A percentile compares a stretch with the other conserved stretches of the same genome.
Conservation (phyloP, 2,329 filamentous ascomycete genomes). For the Colletotrichum zoysiae region DNA sequence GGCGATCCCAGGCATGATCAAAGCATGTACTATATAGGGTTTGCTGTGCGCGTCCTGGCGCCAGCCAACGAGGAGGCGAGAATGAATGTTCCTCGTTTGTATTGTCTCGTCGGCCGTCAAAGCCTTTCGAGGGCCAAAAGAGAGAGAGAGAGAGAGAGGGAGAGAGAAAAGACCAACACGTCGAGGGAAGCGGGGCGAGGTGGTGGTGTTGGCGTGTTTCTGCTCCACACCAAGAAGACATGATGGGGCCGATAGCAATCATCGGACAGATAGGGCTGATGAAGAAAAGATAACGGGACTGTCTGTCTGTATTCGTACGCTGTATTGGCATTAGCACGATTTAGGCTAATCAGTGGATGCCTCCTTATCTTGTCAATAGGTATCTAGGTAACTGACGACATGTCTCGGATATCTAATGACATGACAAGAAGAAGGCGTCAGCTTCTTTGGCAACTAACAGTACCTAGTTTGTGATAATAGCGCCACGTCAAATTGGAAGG, state of each 20-base stretch:
- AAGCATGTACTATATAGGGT: too few species aligned
- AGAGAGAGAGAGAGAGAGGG: too few species aligned
- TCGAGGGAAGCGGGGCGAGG: too few species aligned
- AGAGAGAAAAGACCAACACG: too few species aligned
- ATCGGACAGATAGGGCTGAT: background rate
- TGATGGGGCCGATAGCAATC: background rate
- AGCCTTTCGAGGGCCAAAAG: background rate
- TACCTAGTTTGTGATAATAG: background rate
- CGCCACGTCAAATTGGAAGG: background rate
- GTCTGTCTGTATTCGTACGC: too few species aligned
- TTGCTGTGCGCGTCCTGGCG: background rate
- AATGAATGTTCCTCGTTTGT: too few species aligned
- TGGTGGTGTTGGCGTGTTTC: too few species aligned
- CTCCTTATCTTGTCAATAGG: background rate
- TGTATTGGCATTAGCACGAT: too few species aligned
- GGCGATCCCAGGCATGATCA: background rate
- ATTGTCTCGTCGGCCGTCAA: too few species aligned
- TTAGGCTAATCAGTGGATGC: background rate
- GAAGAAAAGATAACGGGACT: background rate
- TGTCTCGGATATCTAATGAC: background rate
- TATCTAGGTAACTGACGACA: background rate
- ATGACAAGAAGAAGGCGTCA: background rate
- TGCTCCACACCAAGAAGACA: background rate
- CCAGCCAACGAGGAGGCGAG: too few species aligned
- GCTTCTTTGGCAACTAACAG: background rate